Evolutionary conservation across 2,329 filamentous ascomycete genomes (phyloP).

Genomic region (Cercospora sp.): DNA sequence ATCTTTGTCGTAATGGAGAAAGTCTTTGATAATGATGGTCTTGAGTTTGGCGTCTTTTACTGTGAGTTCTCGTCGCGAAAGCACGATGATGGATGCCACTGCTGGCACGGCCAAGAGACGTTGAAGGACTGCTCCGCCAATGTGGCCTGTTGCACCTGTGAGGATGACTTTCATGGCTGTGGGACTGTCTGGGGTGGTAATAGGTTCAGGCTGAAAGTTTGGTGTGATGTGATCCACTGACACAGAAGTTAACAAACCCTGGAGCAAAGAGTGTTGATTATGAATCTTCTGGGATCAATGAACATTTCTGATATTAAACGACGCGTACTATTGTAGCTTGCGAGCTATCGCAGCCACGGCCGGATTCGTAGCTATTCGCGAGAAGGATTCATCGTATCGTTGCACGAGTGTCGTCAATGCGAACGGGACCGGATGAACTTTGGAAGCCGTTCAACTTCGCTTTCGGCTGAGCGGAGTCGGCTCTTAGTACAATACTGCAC

Average conservation of each 20-base stretch:
- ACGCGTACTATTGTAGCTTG: not conserved
- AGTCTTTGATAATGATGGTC: slow-evolving; percentile 55
- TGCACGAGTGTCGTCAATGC: not conserved
- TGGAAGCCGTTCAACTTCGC: not conserved
- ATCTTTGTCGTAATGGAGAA: slow-evolving; percentile 50
- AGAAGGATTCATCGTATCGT: not conserved
- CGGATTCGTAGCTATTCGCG: not conserved
- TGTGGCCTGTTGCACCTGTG: slow-evolving; percentile 56
- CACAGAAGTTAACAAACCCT: not conserved
- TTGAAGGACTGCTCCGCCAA: slow-evolving; percentile 54
- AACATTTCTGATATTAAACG: not conserved
- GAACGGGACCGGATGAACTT: not conserved
- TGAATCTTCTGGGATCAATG: not conserved
- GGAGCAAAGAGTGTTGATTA: not conserved
- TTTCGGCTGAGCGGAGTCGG: not conserved
- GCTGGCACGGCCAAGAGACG: slow-evolving; percentile 49
- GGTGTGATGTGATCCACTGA: not conserved
- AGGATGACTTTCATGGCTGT: slow-evolving; percentile 58
- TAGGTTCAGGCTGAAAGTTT: not conserved
- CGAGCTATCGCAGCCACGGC: not conserved
- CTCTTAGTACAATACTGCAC: not conserved
- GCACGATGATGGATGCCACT: slow-evolving; percentile 54
- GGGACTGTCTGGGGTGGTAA: not conserved
- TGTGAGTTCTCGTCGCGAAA: slow-evolving; percentile 52
- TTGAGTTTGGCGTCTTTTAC: slow-evolving; percentile 53